Evolutionary conservation across 1,284 basidiomycete genomes (phyloP).

Genomic region (Phlebopus sp.): DNA sequence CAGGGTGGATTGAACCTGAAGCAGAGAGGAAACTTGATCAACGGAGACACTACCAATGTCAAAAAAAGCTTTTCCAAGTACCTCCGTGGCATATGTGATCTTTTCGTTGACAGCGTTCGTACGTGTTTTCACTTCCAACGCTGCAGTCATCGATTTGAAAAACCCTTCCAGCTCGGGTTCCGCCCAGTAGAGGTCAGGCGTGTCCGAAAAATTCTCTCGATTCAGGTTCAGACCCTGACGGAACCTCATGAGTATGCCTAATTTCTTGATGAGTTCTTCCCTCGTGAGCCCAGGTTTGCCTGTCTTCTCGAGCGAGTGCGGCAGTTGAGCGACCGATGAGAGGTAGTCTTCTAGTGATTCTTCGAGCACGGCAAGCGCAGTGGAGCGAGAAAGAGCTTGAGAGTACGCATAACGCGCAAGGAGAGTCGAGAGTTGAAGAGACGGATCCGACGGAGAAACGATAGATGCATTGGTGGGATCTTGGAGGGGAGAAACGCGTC

Average conservation of each 20-base stretch:
- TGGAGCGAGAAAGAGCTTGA: conserved; percentile 84
- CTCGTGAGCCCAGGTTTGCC: conserved; percentile 80
- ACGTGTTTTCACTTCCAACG: conserved; percentile 79
- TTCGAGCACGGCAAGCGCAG: conserved; percentile 81
- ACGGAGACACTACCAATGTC: conserved; percentile 4
- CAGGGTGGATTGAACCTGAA: conserved; percentile 66
- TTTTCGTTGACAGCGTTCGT: conserved; percentile 85
- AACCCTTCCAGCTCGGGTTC: conserved; percentile 87
- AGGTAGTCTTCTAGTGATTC: conserved; percentile 79
- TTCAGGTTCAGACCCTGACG: conserved; percentile 86
- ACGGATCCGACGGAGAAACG: conserved; percentile 44
- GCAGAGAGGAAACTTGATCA: conserved; percentile 9
- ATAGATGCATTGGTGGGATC: conserved; percentile 42
- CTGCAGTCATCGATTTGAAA: conserved; percentile 78
- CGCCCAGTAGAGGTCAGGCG: conserved; percentile 89
- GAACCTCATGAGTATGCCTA: conserved; percentile 85
- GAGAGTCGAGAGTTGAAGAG: conserved; percentile 61
- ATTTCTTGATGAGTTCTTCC: conserved; percentile 80
- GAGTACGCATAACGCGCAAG: conserved; percentile 87
- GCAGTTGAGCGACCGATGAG: conserved; percentile 74
- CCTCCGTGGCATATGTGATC: conserved; percentile 90
- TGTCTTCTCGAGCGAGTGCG: conserved; percentile 69
- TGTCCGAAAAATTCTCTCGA: conserved; percentile 84
- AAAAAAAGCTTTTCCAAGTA: conserved; percentile 22
- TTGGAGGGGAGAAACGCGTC: conserved; percentile 54